Conservation (phyloP, 2,329 filamentous ascomycete species). For the Pseudocercospora pini-densiflorae region DNA sequence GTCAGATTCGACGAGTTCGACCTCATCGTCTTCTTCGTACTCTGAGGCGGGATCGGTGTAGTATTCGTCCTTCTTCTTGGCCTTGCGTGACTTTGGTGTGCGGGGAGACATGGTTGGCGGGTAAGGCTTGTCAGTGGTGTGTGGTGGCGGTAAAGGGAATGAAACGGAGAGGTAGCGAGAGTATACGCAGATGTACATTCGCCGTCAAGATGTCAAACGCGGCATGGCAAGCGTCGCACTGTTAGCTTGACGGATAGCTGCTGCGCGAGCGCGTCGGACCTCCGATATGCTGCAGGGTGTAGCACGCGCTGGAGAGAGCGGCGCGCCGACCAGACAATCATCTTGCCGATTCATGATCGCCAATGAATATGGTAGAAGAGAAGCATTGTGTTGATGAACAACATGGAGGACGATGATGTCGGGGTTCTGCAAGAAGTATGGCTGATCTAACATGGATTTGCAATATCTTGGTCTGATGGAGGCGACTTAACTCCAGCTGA, state of each 20-base stretch:
- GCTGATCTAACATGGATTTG: no score
- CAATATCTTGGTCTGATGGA: no score
- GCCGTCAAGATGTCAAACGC: not conserved
- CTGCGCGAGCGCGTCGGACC: not conserved
- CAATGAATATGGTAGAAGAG: no score
- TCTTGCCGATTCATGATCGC: no score
- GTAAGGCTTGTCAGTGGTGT: not conserved
- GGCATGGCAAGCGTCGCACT: not conserved
- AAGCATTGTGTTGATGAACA: no score
- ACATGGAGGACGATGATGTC: no score
- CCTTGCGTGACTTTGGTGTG: not conserved
- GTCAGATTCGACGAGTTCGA: not conserved
- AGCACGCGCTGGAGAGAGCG: no score
- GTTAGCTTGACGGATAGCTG: not conserved
- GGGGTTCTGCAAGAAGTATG: no score
- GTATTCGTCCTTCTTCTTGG: not conserved
- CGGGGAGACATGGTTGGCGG: not conserved
- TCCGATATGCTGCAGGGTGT: not conserved
- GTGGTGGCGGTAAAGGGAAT: no score
- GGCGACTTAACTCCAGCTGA: no score
- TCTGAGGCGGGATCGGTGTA: not conserved
- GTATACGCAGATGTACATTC: not conserved
- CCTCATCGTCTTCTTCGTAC: not conserved
- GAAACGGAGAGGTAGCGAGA: not conserved
- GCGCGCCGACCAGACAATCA: not conserved